Base-by-base conservation (phyloP, 1,284 basidiomycete genomes). In the Mycena citricolor region DNA sequence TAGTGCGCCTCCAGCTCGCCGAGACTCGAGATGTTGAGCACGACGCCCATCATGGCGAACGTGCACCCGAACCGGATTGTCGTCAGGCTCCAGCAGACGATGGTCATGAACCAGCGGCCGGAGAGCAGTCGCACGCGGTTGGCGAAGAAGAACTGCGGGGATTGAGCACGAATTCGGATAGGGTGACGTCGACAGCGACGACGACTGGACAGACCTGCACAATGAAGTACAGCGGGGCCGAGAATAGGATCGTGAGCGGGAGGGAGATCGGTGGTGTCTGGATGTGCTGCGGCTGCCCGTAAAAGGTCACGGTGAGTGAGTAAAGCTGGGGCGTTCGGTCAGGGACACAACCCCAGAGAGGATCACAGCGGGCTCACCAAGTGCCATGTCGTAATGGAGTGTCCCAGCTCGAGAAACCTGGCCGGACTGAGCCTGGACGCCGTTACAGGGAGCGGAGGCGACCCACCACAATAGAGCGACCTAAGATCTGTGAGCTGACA, bases 351-450 rank as follows among this genome's bases (percentile, higher is more conserved):
- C n/a, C 5, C 7, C 12, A 16, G 31, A 22, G 2, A 22, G 20
- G 25, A 20, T 22, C 22, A 24, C 11, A 28, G 29, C 22, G 14
- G 11, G 16, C 13, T 28, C 21, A 39, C 37, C 8, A 44, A 37
- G 41, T 52, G 52, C 19, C 47, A 50, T 12, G 52, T 50, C 22
- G 42, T 40, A 4, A 54, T 52, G 8, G 48, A 39, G 30, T 57
- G 56, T 4, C 47, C 54, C 12, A 57, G 41, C 39, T 58, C 57
- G n/a, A 57, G 37, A 17, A 48, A 25, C 41, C 41, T 35, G 17
- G 4, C 14, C n/a, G 4, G 5, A n/a, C 3, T 6, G 2, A 22
- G 28, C n/a, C 13, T 11, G 7, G 16, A 24, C 28, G 16, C 13
- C 13, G 25, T 21, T 19, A n/a, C 5, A 23, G 14, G 25, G 19